These are phyloP conservation scores for Durio zibethinus DNA, from an alignment of 345 rosid species.

Conservation along the genomic window DNA sequence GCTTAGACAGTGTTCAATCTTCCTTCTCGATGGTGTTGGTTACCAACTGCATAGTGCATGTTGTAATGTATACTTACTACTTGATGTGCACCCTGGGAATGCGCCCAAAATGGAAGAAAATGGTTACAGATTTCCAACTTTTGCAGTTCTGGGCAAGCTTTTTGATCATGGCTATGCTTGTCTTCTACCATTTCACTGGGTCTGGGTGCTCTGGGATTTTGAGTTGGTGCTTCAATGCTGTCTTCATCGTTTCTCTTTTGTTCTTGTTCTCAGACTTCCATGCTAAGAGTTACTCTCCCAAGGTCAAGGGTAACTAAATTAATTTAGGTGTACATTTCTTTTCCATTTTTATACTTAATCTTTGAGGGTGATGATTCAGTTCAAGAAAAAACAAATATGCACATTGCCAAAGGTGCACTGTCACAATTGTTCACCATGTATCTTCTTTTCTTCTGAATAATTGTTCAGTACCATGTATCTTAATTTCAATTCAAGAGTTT, in stretches of 20 bases:
- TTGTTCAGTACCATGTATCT: background rate
- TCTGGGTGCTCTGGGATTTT: constrained; percentile 53
- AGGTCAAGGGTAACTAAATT: constrained; percentile 9
- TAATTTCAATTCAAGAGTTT: background rate
- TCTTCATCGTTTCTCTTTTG: constrained; percentile 48
- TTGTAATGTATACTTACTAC: constrained; percentile 63
- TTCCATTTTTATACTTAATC: background rate
- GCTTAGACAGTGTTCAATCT: constrained; percentile 45
- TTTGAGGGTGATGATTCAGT: background rate
- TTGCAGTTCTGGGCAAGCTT: constrained; percentile 56
- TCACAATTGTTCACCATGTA: background rate
- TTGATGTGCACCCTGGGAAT: constrained; percentile 42
- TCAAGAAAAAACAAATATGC: background rate
- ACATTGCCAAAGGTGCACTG: background rate
- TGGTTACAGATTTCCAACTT: constrained; percentile 60
- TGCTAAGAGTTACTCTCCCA: constrained; percentile 33
- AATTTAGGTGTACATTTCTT: background rate
- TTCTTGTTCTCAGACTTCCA: constrained; percentile 55
- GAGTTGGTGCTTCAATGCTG: constrained; percentile 57
- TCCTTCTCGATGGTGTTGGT: constrained; percentile 50
- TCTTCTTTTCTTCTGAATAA: too few relatives aligned
- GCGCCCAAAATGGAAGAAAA: constrained; percentile 59
- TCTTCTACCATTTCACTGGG: constrained; percentile 44
- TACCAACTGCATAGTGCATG: constrained; percentile 53
- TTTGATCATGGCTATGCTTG: constrained; percentile 31